Evolutionary conservation across 768 basidiomycete species (phyloP), one percentile per base, ranked within the genome.

Genomic region (Tulasnella sp.): DNA sequence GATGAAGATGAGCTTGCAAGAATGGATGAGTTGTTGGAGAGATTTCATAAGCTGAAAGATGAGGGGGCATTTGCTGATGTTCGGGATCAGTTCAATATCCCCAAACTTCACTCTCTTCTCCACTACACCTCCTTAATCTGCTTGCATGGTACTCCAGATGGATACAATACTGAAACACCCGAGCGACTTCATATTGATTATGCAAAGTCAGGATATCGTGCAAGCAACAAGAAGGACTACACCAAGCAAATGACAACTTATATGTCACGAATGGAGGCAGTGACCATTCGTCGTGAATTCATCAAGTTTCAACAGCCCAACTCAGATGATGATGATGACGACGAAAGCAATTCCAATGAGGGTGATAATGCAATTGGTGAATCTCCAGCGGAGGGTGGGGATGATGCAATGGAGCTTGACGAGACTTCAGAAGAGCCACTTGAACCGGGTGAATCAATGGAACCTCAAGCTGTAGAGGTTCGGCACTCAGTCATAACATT

Each of bases 151-250:
- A 81, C 80, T 6, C 78, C 81, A 0, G 83, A 84, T 73, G 83
- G 83, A 74, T 83, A 80, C 78, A 83, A 83, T 76, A 84, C 82
- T 0, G 85, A 86, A 76, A 36, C 67, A 0, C 78, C 82, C 0
- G 84, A 86, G 78, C 82, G 82, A 0, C 81, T 87, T 0, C 86
- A 87, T 72, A 86, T 86, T 67, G 82, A 86, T 79, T 83, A 81
- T 70, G 84, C 85, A 1, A 87, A 87, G 77, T 49, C 78, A 70
- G 84, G 82, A 2, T 85, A 79, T 31, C 25, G 80, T 34, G 79
- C 82, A 9, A 80, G 79, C 1, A 85, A 84, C 75, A 82, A 83
- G 49, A 82, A 81, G 6, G 77, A 83, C n/a, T 83, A 82, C 64
- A 79, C 81, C 80, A 81, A 77, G 42, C 86, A 86, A 74, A 87